Evolutionary conservation across 495 filamentous ascomycete species (phyloP).

Genomic region (Annulohypoxylon maeteangense): DNA sequence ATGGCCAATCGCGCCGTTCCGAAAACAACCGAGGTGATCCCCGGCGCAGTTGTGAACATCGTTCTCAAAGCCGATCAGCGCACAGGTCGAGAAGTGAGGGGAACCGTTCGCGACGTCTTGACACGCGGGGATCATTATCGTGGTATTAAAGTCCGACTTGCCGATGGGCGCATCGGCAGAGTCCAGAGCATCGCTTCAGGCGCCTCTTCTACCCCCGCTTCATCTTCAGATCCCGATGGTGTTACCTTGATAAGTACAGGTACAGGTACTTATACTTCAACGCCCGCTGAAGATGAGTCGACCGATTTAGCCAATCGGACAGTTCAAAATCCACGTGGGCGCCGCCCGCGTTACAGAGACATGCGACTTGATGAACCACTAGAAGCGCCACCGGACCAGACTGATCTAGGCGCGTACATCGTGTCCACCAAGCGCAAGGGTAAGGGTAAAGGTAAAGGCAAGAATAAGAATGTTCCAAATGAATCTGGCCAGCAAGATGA

Average conservation of each 20-base stretch:
- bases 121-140: constrained; percentile 77
- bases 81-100: constrained; percentile 72
- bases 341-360: constrained; percentile 33
- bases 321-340: constrained; percentile 27
- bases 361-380: constrained; percentile 39
- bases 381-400: constrained; percentile 35
- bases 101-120: constrained; percentile 68
- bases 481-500: constrained; percentile 23
- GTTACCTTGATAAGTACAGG: background rate
- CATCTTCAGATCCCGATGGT: constrained; percentile 30
- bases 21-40: constrained; percentile 59
- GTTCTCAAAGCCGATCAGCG: constrained; percentile 76
- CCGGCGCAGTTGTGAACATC: constrained; percentile 72
- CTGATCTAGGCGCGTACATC: constrained; percentile 59
- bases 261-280: background rate
- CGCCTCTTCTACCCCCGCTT: constrained; percentile 41
- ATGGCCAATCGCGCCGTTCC: constrained; percentile 55
- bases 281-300: constrained; percentile 13
- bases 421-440: constrained; percentile 54
- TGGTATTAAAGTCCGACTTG: constrained; percentile 78
- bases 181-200: constrained; percentile 66
- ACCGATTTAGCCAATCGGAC: background rate
- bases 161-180: constrained; percentile 73
- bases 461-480: constrained; percentile 36
- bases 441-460: constrained; percentile 38